These are phyloP conservation scores for Microdochium paspali DNA, from an alignment of 2,329 filamentous ascomycete genomes.

Conservation along the genomic window DNA sequence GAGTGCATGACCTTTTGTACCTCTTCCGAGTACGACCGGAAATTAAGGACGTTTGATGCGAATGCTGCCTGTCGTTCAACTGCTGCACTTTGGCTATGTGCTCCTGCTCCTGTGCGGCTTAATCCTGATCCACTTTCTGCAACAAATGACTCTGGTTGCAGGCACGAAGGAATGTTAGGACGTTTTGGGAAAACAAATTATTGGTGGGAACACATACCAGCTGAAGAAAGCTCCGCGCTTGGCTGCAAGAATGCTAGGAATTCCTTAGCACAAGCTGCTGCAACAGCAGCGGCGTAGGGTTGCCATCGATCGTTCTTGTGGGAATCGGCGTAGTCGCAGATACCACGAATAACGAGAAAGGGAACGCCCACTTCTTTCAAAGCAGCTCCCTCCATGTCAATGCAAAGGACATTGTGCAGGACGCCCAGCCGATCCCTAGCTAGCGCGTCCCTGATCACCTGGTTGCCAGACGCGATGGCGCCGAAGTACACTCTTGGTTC, in stretches of 20 bases:
- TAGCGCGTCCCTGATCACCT: constrained; percentile 7
- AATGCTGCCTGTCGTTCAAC: too few species aligned
- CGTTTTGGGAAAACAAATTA: too few species aligned
- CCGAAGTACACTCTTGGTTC: constrained; percentile 7
- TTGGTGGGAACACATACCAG: too few species aligned
- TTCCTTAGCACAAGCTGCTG: constrained; percentile 1
- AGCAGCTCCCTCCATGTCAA: constrained; percentile 7
- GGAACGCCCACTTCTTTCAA: neutral
- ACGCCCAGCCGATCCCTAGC: constrained; percentile 4
- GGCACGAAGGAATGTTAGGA: too few species aligned
- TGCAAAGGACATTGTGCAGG: constrained; percentile 4
- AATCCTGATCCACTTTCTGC: too few species aligned
- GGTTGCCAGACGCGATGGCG: constrained; percentile 8
- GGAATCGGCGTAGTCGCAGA: constrained; percentile 1
- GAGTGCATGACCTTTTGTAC: neutral
- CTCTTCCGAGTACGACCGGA: too few species aligned
- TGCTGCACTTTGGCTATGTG: too few species aligned
- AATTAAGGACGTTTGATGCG: too few species aligned
- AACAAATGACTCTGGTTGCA: too few species aligned
- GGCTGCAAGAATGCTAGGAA: neutral
- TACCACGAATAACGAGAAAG: neutral
- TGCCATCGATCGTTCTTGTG: constrained; percentile 3
- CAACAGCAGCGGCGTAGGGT: neutral
- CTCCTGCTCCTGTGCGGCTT: too few species aligned
- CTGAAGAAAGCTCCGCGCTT: too few species aligned